phyloP scores from a whole-genome alignment of 495 filamentous ascomycete species.

The Evansstolkia leycettana region DNA sequence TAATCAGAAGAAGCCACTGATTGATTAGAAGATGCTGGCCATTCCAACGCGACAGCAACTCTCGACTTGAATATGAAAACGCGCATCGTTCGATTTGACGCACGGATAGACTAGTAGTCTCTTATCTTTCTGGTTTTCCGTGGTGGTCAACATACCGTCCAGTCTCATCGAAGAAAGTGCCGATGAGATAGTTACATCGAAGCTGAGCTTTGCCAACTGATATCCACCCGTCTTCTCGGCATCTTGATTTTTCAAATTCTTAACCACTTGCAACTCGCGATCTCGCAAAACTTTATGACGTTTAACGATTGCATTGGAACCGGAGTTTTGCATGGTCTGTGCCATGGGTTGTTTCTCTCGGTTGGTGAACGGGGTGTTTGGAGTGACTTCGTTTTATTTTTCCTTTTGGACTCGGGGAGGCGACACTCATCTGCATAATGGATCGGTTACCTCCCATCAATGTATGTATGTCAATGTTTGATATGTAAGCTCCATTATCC shows the following conservation, averaged over 20 bases:
- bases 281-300: slow-evolving; percentile 12
- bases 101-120: too few species aligned
- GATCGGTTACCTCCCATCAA: slow-evolving; percentile 2
- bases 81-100: too few species aligned
- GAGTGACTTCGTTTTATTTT: slow-evolving; percentile 13
- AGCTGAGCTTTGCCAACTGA: too few species aligned
- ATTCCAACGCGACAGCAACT: too few species aligned
- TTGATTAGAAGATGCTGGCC: slow-evolving; percentile 46
- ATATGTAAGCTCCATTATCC: background rate
- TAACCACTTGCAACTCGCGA: too few species aligned
- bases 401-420: slow-evolving; percentile 5
- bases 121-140: too few species aligned
- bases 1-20: slow-evolving; percentile 75
- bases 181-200: too few species aligned
- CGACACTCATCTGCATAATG: background rate
- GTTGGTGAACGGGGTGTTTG: slow-evolving; percentile 13
- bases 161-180: too few species aligned
- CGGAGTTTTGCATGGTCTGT: slow-evolving; percentile 18
- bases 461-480: background rate
- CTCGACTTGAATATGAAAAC: too few species aligned
- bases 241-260: too few species aligned
- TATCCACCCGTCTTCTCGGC: too few species aligned
- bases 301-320: slow-evolving; percentile 33
- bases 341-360: slow-evolving; percentile 9
- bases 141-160: too few species aligned